These are phyloP conservation scores for Aspergillus novofumigatus DNA, from an alignment of 2,329 filamentous ascomycete genomes.

Conservation along the genomic window DNA sequence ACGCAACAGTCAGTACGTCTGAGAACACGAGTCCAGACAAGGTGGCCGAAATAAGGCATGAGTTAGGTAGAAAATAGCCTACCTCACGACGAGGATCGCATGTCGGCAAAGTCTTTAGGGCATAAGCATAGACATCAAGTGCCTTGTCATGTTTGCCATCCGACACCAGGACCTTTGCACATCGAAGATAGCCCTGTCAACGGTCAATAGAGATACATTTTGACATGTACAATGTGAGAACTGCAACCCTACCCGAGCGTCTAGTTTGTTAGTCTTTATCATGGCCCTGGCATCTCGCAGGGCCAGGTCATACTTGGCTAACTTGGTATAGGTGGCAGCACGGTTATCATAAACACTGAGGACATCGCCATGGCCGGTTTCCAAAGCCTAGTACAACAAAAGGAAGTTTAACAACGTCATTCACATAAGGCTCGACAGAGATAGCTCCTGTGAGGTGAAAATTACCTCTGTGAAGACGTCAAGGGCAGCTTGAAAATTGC, in stretches of 20 bases:
- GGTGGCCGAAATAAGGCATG: background rate
- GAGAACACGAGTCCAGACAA: background rate
- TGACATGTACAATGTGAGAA: background rate
- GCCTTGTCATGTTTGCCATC: constrained; percentile 52
- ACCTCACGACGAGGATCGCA: constrained; percentile 33
- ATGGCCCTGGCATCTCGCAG: constrained; percentile 55
- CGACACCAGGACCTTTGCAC: constrained; percentile 44
- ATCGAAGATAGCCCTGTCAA: constrained; percentile 52
- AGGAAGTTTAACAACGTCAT: background rate
- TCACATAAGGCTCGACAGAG: background rate
- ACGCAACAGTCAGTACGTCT: constrained; percentile 1
- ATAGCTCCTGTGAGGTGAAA: background rate
- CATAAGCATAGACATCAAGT: constrained; percentile 54
- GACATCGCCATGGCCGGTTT: constrained; percentile 27
- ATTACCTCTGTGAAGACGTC: constrained; percentile 39
- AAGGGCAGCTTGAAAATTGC: constrained; percentile 43
- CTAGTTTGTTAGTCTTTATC: constrained; percentile 48
- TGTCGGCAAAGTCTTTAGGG: constrained; percentile 50
- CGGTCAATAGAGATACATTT: constrained; percentile 6
- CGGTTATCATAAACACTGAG: constrained; percentile 51
- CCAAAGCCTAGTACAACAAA: constrained; percentile 31
- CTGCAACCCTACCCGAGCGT: constrained; percentile 44
- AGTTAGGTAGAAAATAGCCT: constrained; percentile 8
- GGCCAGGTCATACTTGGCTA: constrained; percentile 48
- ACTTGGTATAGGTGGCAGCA: constrained; percentile 52